Evolutionary conservation across 495 filamentous ascomycete genomes (phyloP), one percentile per base, ranked within the genome.

Genomic region (Amniculicola lignicola): DNA sequence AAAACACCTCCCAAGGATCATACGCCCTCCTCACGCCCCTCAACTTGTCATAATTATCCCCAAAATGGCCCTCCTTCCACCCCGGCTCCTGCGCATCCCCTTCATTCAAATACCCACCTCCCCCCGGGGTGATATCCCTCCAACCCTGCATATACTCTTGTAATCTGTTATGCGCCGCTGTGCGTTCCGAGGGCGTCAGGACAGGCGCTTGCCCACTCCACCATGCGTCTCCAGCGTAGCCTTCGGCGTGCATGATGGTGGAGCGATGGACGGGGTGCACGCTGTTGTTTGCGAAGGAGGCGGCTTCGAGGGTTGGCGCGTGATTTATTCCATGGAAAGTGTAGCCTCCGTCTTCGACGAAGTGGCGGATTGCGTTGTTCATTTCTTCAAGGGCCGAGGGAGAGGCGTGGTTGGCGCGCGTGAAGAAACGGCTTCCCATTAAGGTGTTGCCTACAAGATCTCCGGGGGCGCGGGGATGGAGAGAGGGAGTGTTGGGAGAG

Each of bases 1-100:
- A 83, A 44, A 84, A 82, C 24, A 80, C 61, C 27, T 67, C 65
- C 3, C 66, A 66, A 0, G 78, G 79, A 52, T 84, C 81, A 40
- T 74, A 79, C 53, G 67, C 72, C 33, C 65, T 61, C 76, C 83
- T 83, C 38, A 82, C 70, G 3, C 48, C 18, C 25, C 69, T 38
- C 15, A 83, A 64, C 0, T 59, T 61, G 0, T 48, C 21, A 55
- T 81, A 83, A 33, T 64, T 62, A 5, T 48, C 41, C 2, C 44
- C 63, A 5, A 61, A 48, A 15, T 59, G 49, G 0, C 21, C 39
- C 5, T 46, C 50, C 45, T 56, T 45, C 51, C 43, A 73, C 54
- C 28, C 10, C 65, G 60, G 12, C 46, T 66, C 42, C 39, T 62
- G 18, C 63, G 51, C 38, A 64, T 66, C 59, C 22, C 53, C 63